A percentile compares a stretch with the other conserved stretches of the same genome.
phyloP scores from a whole-genome alignment of 441 rosid species.

The Croton laevigatus region DNA sequence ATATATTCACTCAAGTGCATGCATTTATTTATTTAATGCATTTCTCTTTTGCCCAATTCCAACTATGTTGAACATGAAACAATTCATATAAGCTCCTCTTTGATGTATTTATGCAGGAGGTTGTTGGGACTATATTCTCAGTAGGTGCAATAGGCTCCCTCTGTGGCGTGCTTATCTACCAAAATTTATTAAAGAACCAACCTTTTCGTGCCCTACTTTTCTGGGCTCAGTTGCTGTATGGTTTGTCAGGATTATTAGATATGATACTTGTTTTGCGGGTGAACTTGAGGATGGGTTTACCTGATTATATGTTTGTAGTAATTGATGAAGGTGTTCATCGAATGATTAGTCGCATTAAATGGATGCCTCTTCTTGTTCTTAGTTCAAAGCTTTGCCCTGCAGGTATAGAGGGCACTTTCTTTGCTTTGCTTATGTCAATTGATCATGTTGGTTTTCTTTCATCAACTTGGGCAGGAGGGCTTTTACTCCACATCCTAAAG shows the following conservation, averaged over 20 bases:
- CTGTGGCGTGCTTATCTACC: constrained; percentile 57
- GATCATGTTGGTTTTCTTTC: constrained; percentile 64
- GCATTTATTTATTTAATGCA: background rate
- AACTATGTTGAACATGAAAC: background rate
- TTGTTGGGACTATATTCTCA: constrained; percentile 60
- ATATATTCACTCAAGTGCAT: background rate
- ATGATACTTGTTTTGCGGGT: constrained; percentile 54
- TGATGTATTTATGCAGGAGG: constrained; percentile 38
- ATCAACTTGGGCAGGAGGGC: constrained; percentile 68
- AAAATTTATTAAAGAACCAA: constrained; percentile 49
- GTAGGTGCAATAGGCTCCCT: constrained; percentile 68
- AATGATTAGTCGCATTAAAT: constrained; percentile 59
- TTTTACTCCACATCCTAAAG: constrained; percentile 46
- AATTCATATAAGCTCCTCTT: background rate
- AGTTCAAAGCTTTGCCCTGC: constrained; percentile 76
- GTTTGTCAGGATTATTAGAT: constrained; percentile 66
- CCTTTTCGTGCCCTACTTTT: constrained; percentile 53
- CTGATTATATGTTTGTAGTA: constrained; percentile 63
- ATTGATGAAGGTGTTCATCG: constrained; percentile 51
- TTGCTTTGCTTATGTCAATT: constrained; percentile 70
- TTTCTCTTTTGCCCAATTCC: background rate
- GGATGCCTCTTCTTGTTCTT: constrained; percentile 76
- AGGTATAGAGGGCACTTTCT: constrained; percentile 76
- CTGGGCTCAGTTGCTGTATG: constrained; percentile 59
- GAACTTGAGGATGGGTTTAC: constrained; percentile 55